Base-by-base conservation (phyloP, 1,139 yeast species). In the Scheffersomyces parashehatae region DNA sequence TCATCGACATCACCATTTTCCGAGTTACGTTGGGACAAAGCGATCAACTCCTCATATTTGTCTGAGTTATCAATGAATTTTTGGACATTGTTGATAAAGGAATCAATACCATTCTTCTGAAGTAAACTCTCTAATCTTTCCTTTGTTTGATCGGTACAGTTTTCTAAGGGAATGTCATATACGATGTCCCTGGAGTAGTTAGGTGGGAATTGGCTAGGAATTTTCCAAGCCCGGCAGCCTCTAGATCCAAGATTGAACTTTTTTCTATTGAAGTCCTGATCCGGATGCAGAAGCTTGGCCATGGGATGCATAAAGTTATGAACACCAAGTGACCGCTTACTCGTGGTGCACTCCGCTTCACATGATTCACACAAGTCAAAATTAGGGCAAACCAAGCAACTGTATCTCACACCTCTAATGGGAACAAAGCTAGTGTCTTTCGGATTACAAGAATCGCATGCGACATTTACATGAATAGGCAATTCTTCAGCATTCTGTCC, bases 351-450 rank as follows among this genome's bases (percentile, higher is more conserved):
- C 29, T 55, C 54, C 0, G 50, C 42, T 50, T 77, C 82, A 56
- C 88, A 83, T 1, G 51, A 40, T 30, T 71, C 67, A 55, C 89
- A 83, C 45, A 82, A 64, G 53, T 83, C 87, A 59, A 68, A 82
- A 52, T 83, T 76, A 3, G 55, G 47, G 55, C 89, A 83, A 29
- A 74, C 73, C 41, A 74, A 51, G 56, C 89, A 83, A 43, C 73
- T 70, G 62, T 68, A 83, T 49, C 88, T 70, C 11, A 57, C 52
- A 1, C 88, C 88, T 24, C 40, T 53, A 39, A 82, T 67, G 7
- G 67, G 67, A 31, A 59, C 58, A 41, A 62, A 56, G 20, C 20
- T 16, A 31, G 15, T 15, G n/a, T 48, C 49, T 13, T 51, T 41
- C 3, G 70, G 67, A 44, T 56, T 48, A 44, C 82, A 77, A 13